These are phyloP conservation scores for Coniella vitis DNA, from an alignment of 2,329 filamentous ascomycete genomes.

Conservation along the genomic window DNA sequence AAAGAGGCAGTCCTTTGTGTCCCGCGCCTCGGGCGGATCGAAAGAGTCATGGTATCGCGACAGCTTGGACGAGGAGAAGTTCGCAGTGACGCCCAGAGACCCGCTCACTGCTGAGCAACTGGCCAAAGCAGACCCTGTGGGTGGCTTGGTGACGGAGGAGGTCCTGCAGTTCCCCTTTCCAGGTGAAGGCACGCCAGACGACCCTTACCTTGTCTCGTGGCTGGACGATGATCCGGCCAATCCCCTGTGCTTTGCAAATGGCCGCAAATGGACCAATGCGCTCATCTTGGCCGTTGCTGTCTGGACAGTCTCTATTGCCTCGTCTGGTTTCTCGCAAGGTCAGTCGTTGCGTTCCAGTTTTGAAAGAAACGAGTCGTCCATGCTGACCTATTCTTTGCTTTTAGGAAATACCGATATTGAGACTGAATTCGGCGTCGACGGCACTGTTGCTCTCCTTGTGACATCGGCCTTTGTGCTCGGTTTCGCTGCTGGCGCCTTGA, in stretches of 20 bases:
- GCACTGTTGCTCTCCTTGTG: slow-evolving; percentile 32
- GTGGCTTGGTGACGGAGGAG: slow-evolving; percentile 17
- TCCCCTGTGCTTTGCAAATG: slow-evolving; percentile 30
- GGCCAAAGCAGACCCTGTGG: slow-evolving; percentile 11
- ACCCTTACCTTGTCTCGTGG: slow-evolving; percentile 39
- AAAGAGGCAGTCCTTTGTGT: slow-evolving; percentile 15
- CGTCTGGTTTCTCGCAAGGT: slow-evolving; percentile 28
- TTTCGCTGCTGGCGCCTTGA: slow-evolving; percentile 17
- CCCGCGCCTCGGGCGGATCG: slow-evolving; percentile 6
- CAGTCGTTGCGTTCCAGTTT: slow-evolving; percentile 13
- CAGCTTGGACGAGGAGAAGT: slow-evolving; percentile 16
- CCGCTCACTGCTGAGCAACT: slow-evolving; percentile 17
- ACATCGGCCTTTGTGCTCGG: slow-evolving; percentile 22
- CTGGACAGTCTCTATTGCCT: slow-evolving; percentile 35
- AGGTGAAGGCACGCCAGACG: slow-evolving; percentile 34
- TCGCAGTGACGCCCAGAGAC: slow-evolving; percentile 12
- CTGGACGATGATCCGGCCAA: slow-evolving; percentile 39
- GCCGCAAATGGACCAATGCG: slow-evolving; percentile 34
- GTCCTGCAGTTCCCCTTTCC: slow-evolving; percentile 32
- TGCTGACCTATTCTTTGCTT: neutral
- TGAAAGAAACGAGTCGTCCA: neutral
- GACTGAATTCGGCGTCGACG: slow-evolving; percentile 29
- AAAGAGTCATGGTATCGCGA: slow-evolving; percentile 12
- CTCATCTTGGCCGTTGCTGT: slow-evolving; percentile 34
- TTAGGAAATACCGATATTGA: slow-evolving; percentile 31